phyloP scores from a whole-genome alignment of 1,284 basidiomycete genomes.

The Trichosporon sp. region DNA sequence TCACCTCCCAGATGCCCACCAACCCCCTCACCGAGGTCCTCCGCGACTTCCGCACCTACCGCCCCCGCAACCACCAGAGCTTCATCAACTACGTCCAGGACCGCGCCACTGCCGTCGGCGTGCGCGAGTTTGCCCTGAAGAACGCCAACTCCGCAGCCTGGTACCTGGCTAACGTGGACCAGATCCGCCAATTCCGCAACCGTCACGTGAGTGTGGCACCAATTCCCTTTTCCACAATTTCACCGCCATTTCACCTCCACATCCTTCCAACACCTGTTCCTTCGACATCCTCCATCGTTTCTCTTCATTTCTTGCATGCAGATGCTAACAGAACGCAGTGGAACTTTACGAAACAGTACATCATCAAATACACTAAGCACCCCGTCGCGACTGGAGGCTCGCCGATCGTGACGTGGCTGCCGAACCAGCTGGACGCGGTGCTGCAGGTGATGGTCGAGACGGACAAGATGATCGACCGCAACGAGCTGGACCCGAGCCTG shows the following conservation, averaged over 20 bases:
- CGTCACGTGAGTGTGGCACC: constrained; percentile 17
- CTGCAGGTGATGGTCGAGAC: constrained; percentile 16
- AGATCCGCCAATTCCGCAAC: constrained; percentile 25
- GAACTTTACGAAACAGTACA: constrained; percentile 17
- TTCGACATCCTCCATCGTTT: background rate
- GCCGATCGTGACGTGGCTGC: constrained; percentile 21
- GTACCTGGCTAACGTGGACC: constrained; percentile 23
- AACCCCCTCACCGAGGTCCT: constrained; percentile 24
- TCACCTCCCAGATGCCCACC: constrained; percentile 19
- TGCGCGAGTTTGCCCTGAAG: constrained; percentile 18
- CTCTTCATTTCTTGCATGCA: background rate
- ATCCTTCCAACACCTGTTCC: background rate
- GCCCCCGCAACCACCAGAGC: constrained; percentile 23
- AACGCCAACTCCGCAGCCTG: constrained; percentile 16
- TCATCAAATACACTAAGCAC: constrained; percentile 15
- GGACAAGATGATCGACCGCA: constrained; percentile 14
- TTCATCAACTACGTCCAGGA: constrained; percentile 23
- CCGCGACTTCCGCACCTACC: constrained; percentile 23
- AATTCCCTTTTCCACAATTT: background rate
- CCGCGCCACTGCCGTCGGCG: constrained; percentile 15
- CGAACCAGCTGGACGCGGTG: constrained; percentile 23
- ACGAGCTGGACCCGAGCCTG: constrained; percentile 13
- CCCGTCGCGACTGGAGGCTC: constrained; percentile 21
- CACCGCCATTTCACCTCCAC: background rate
- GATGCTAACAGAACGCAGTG: background rate